Evolutionary conservation across 108 stramenopile species (phyloP).

Genomic region (Nitzschia palea): DNA sequence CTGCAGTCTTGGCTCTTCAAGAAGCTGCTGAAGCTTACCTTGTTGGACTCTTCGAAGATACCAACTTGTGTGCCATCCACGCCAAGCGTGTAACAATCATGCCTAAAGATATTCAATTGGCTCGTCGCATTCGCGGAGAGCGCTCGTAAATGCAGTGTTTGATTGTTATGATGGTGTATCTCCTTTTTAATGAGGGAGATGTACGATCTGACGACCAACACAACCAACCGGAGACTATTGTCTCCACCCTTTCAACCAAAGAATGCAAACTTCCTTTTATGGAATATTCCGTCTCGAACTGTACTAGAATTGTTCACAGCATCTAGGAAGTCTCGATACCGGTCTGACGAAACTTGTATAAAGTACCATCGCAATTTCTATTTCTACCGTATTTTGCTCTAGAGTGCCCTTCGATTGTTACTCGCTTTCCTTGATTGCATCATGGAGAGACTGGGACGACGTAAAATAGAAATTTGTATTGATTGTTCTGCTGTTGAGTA

Average conservation of each 20-base stretch:
- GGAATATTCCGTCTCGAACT: not conserved
- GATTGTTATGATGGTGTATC: too few relatives aligned
- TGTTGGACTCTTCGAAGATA: conserved; percentile 96
- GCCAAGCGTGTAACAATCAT: conserved; percentile 99
- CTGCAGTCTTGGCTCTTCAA: conserved; percentile 93
- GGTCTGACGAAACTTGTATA: not conserved
- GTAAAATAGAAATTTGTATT: not conserved
- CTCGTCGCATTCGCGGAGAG: conserved; percentile 77
- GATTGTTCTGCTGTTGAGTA: not conserved
- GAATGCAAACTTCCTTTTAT: not conserved
- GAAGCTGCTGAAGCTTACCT: conserved; percentile 96
- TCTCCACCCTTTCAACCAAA: conserved; percentile 21
- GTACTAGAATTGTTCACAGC: not conserved
- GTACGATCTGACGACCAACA: not conserved
- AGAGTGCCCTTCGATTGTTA: not conserved
- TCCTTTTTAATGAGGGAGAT: too few relatives aligned
- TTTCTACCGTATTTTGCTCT: not conserved
- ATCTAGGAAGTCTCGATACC: not conserved
- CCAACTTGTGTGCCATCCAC: conserved; percentile 96
- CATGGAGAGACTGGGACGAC: not conserved
- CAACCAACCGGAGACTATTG: conserved; percentile 28
- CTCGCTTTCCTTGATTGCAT: not conserved
- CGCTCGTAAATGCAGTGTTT: conserved; percentile 85
- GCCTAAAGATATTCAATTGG: conserved; percentile 95
- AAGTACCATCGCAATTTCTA: not conserved